Evolutionary conservation across 2,329 filamentous ascomycete species (phyloP).

Genomic region (Aaosphaeria pasadenensis): DNA sequence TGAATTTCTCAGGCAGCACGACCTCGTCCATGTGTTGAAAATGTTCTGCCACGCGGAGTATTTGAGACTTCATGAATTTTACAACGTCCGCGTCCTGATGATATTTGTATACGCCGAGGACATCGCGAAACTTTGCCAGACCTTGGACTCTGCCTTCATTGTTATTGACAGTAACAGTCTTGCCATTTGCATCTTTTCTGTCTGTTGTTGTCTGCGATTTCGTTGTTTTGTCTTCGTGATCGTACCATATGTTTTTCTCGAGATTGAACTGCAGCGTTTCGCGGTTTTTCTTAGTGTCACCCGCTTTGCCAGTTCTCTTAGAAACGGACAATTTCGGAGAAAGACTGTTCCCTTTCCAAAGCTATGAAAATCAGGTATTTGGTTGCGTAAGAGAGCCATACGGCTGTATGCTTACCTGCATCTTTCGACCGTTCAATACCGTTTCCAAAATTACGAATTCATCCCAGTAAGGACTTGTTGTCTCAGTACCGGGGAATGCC

Average conservation of each 20-base stretch:
- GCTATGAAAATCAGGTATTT: no score
- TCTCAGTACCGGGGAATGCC: no score
- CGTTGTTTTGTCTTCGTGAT: background rate
- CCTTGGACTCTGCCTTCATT: background rate
- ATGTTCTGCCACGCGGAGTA: background rate
- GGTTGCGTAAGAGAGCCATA: no score
- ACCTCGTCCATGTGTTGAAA: background rate
- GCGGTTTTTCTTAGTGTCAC: background rate
- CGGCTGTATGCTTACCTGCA: no score
- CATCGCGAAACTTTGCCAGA: background rate
- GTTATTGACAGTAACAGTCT: background rate
- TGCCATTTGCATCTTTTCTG: background rate
- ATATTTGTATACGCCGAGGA: slow-evolving; percentile 1
- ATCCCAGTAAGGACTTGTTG: no score
- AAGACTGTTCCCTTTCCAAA: no score
- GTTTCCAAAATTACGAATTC: no score
- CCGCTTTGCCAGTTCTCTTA: background rate
- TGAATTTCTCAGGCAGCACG: background rate
- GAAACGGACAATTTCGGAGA: no score
- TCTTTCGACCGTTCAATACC: no score
- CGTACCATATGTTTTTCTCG: background rate
- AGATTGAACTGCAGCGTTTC: background rate
- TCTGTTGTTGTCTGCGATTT: background rate
- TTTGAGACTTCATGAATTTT: background rate
- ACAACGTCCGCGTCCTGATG: background rate